Evolutionary conservation across 225 moss, liverwort and hornwort species (phyloP).

Genomic region (Thuidium tamariscinum): DNA sequence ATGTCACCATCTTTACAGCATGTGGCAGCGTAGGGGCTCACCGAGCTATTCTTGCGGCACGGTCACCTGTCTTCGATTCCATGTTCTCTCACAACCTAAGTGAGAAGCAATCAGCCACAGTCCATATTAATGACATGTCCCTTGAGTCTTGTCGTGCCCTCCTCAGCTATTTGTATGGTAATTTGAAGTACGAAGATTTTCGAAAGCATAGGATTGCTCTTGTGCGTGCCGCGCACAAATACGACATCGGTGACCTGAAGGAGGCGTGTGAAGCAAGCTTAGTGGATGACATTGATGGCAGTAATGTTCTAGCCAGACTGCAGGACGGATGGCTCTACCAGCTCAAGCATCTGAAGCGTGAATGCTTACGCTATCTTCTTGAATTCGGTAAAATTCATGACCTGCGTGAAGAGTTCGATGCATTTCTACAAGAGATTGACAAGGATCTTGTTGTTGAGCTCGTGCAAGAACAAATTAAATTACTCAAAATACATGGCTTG

Average conservation of each 20-base stretch:
- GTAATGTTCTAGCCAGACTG: slow-evolving; percentile 26
- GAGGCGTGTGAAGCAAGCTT: slow-evolving; percentile 31
- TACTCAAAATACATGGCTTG: slow-evolving; percentile 29
- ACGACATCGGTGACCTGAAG: slow-evolving; percentile 29
- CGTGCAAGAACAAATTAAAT: slow-evolving; percentile 23
- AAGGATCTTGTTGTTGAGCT: slow-evolving; percentile 44
- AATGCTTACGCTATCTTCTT: slow-evolving; percentile 36
- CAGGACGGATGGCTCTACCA: slow-evolving; percentile 30
- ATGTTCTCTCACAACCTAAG: slow-evolving; percentile 36
- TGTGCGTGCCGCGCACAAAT: slow-evolving; percentile 28
- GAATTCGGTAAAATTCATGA: slow-evolving; percentile 40
- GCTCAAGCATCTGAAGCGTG: slow-evolving; percentile 26
- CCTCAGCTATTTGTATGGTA: slow-evolving; percentile 33
- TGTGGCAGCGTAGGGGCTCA: slow-evolving; percentile 32
- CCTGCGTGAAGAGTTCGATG: slow-evolving; percentile 27
- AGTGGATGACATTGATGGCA: slow-evolving; percentile 27
- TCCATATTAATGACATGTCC: slow-evolving; percentile 39
- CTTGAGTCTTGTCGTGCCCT: slow-evolving; percentile 37
- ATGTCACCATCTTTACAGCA: slow-evolving; percentile 28
- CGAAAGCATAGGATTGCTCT: slow-evolving; percentile 26
- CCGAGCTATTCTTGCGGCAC: slow-evolving; percentile 36
- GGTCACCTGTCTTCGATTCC: slow-evolving; percentile 35
- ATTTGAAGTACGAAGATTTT: slow-evolving; percentile 29
- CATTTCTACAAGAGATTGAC: slow-evolving; percentile 22
- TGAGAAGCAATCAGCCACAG: slow-evolving; percentile 32